Evolutionary conservation across 495 filamentous ascomycete species (phyloP), one percentile per base, ranked within the genome.

Genomic region (Penicillium arizonense): DNA sequence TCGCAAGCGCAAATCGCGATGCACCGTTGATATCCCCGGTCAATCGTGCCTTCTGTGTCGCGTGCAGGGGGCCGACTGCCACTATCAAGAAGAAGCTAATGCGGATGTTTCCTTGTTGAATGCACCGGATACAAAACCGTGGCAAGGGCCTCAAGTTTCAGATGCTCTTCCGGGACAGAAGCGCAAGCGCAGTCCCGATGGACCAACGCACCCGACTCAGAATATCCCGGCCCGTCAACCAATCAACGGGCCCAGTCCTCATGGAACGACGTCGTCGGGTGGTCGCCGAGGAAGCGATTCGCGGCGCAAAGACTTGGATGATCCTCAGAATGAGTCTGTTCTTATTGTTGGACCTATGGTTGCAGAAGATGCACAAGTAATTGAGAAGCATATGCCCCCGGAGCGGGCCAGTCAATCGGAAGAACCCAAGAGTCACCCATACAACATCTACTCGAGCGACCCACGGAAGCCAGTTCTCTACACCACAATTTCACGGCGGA

Each of bases 261-360:
- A 65, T 26, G 64, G 63, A 5, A 63, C 66, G 14, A 63, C 46
- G 40, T 68, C 68, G 4, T 63, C 58, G 7, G 51, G 63, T 23
- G 67, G 67, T 33, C 65, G 59, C 43, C 68, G 65, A 16, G 63
- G 53, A 54, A 72, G 62, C 51, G 68, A 76, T 16, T 51, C 67
- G 46, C 61, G 64, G 40, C 67, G 73, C 18, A 70, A 70, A 50
- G 61, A 65, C 18, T 38, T 58, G 16, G 73, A 77, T 10, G 73
- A 75, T 41, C 69, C 66, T 5, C 72, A 75, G 3, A 76, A 77
- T 52, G 72, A 77, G 55, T 77, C 75, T 6, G 72, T 77, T 18
- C 71, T 76, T 28, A 78, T 80, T 44, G 74, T 80, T 33, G 77
- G 77, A 5, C 77, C 77, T 5, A 76, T 78, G 43, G 70, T 76